Conservation (phyloP, 805 yeast species). For the Sugiyamaella americana region DNA sequence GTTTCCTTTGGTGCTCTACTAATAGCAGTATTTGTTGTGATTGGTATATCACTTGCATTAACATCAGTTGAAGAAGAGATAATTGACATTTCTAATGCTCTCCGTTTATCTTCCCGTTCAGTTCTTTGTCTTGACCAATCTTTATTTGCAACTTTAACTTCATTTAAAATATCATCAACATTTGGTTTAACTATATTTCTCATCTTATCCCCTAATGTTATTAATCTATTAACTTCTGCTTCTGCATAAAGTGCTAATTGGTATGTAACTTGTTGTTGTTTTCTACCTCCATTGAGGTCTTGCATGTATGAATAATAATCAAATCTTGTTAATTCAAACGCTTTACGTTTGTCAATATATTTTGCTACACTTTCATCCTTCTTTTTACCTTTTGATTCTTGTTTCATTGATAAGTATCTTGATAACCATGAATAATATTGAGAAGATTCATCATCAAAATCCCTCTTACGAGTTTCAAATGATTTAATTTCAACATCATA, state of each 20-base stretch:
- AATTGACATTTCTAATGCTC: conserved; percentile 32
- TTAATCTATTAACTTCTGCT: conserved; percentile 27
- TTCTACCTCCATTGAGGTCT: conserved; percentile 39
- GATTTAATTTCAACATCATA: conserved; percentile 39
- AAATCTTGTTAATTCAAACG: conserved; percentile 37
- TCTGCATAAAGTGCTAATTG: conserved; percentile 35
- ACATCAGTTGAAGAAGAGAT: conserved; percentile 23
- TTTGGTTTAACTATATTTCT: conserved; percentile 26
- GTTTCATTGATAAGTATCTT: conserved; percentile 35
- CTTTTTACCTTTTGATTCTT: conserved; percentile 27
- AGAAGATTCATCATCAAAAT: conserved; percentile 40
- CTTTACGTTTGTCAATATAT: conserved; percentile 35
- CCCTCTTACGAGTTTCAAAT: conserved; percentile 36
- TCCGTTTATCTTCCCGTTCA: conserved; percentile 34
- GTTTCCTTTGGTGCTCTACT: background rate
- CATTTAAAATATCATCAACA: conserved; percentile 30
- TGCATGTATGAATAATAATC: conserved; percentile 37
- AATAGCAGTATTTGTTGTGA: background rate
- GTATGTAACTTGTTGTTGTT: conserved; percentile 35
- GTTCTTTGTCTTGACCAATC: conserved; percentile 36
- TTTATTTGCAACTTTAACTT: conserved; percentile 31
- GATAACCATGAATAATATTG: conserved; percentile 42
- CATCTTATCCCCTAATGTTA: conserved; percentile 25
- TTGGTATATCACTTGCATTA: conserved; percentile 3
- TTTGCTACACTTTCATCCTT: conserved; percentile 34